Conservation (phyloP, 495 filamentous ascomycete genomes). For the Aspergillus bertholletiae region DNA sequence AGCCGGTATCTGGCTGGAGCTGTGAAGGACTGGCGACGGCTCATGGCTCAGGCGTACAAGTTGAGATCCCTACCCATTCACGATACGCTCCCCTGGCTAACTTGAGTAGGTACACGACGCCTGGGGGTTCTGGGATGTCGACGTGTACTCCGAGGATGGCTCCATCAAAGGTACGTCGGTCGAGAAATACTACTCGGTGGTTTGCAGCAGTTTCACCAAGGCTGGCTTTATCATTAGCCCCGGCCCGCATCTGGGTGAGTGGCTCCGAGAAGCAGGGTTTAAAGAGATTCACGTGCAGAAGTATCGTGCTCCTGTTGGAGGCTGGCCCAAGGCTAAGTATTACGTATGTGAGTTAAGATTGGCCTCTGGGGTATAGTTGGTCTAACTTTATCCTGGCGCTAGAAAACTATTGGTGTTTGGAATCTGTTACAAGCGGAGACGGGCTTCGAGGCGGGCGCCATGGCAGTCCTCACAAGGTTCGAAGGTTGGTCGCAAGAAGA, state of each 20-base stretch:
- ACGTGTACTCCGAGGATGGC: background rate
- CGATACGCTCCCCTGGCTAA: background rate
- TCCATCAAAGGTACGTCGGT: background rate
- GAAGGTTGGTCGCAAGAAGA: slow-evolving; percentile 19
- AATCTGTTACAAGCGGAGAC: background rate
- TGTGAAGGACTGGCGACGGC: background rate
- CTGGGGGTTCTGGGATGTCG: background rate
- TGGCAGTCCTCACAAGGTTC: slow-evolving; percentile 19
- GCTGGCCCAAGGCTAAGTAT: background rate
- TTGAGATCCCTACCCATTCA: background rate
- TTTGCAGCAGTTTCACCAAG: background rate
- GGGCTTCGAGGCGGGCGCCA: background rate
- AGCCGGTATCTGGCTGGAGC: background rate
- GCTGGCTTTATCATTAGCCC: background rate
- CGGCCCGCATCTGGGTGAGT: background rate
- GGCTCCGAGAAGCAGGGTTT: background rate
- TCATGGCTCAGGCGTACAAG: slow-evolving; percentile 1
- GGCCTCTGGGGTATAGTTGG: background rate
- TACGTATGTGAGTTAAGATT: background rate
- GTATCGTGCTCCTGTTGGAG: background rate
- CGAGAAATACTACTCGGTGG: background rate
- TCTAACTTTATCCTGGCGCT: background rate
- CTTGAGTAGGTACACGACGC: background rate
- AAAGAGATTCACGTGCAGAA: background rate
- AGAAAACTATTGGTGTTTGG: background rate